Conservation (phyloP, 208 protist species). For the Trypanosoma avium region DNA sequence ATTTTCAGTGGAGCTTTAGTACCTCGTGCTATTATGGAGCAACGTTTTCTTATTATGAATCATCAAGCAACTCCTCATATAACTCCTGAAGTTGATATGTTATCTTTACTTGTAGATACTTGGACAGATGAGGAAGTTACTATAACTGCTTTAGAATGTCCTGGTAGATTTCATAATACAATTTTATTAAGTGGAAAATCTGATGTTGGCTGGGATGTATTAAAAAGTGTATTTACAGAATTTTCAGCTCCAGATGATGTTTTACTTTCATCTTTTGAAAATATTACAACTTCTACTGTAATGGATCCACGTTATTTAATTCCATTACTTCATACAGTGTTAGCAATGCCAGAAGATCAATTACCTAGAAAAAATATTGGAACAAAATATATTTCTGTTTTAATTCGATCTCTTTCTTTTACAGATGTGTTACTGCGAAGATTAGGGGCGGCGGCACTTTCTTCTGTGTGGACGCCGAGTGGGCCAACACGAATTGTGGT, state of each 20-base stretch:
- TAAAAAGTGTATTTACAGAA: conserved; percentile 76
- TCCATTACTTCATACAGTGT: conserved; percentile 75
- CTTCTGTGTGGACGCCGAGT: conserved; percentile 49
- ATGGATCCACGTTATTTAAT: conserved; percentile 84
- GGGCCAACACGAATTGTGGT: conserved; percentile 55
- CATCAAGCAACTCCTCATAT: conserved; percentile 45
- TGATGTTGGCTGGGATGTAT: conserved; percentile 35
- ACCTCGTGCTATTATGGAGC: conserved; percentile 38
- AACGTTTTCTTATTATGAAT: conserved; percentile 65
- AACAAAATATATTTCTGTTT: conserved; percentile 53
- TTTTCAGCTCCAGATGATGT: conserved; percentile 46
- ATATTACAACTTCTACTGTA: conserved; percentile 24
- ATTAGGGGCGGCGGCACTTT: conserved; percentile 47
- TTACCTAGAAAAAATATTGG: conserved; percentile 41
- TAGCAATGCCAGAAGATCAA: conserved; percentile 43
- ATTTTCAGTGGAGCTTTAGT: conserved; percentile 47
- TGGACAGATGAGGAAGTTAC: conserved; percentile 73
- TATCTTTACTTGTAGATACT: conserved; percentile 68
- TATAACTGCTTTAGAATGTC: conserved; percentile 50
- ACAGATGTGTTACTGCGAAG: conserved; percentile 49
- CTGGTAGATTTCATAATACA: conserved; percentile 78
- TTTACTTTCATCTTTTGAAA: conserved; percentile 42
- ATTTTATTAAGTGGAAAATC: conserved; percentile 26
- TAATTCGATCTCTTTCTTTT: conserved; percentile 75
- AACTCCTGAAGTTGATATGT: conserved; percentile 81